Evolutionary conservation across 352 stramenopile species (phyloP).

Genomic region (Globisporangium abappressorium): DNA sequence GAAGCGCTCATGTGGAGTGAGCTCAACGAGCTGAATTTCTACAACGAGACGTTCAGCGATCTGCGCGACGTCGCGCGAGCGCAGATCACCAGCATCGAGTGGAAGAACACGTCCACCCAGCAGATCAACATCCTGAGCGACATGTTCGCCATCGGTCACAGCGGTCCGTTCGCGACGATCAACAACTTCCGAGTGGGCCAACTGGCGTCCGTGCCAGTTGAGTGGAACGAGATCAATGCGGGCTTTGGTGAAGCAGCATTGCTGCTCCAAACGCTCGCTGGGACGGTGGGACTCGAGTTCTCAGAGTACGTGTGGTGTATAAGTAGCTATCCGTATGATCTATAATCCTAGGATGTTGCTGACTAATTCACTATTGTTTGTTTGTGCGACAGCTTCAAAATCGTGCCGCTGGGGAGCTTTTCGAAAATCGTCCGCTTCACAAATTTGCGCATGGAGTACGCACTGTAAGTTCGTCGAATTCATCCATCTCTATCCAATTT

Average conservation of each 20-base stretch:
- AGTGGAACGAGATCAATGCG: conserved; percentile 90
- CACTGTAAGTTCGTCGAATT: conserved; percentile 41
- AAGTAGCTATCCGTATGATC: neutral
- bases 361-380: conserved; percentile 3
- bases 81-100: conserved; percentile 56
- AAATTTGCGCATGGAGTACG: conserved; percentile 80
- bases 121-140: conserved; percentile 68
- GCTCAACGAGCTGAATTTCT: conserved; percentile 51
- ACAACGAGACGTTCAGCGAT: conserved; percentile 47
- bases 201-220: conserved; percentile 45
- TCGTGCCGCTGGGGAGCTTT: conserved; percentile 84
- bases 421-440: conserved; percentile 84
- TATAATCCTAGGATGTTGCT: conserved; percentile 4
- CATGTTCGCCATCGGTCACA: conserved; percentile 75
- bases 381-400: conserved; percentile 58
- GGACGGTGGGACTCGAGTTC: conserved; percentile 60
- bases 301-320: conserved; percentile 45
- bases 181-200: conserved; percentile 83
- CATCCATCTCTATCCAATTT: neutral
- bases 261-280: conserved; percentile 60
- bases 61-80: conserved; percentile 53
- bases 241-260: conserved; percentile 73
- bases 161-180: conserved; percentile 76
- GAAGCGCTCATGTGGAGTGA: conserved; percentile 55
- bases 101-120: conserved; percentile 35